Evolutionary conservation across 208 protist genomes (phyloP).

Genomic region (Blastocrithidia nonstop): DNA sequence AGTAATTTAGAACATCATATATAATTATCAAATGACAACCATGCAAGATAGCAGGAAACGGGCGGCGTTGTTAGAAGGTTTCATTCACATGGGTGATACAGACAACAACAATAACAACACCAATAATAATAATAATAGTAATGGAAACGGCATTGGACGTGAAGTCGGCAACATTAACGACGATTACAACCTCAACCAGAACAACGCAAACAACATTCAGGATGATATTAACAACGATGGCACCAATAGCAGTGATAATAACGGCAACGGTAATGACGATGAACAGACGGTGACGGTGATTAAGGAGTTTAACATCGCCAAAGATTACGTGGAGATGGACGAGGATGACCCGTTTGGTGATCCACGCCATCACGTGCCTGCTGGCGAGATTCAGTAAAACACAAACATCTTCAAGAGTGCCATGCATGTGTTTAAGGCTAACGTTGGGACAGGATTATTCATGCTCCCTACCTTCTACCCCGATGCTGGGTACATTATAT

Average conservation of each 20-base stretch:
- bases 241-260: conserved; percentile 7
- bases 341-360: conserved; percentile 5
- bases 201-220: conserved; percentile 11
- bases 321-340: conserved; percentile 21
- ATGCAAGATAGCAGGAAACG: neutral
- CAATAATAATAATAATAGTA: conserved; percentile 17
- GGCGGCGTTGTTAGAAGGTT: neutral
- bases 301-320: conserved; percentile 2
- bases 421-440: conserved; percentile 82
- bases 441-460: conserved; percentile 74
- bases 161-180: neutral
- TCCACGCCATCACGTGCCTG: neutral
- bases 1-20: too few species aligned
- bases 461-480: conserved; percentile 64
- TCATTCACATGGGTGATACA: conserved; percentile 5
- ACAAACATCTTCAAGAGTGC: conserved; percentile 49
- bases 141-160: conserved; percentile 17
- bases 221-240: conserved; percentile 22
- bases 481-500: conserved; percentile 46
- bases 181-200: too few species aligned
- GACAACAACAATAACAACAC: conserved; percentile 11
- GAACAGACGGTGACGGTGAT: neutral
- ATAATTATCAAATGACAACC: neutral
- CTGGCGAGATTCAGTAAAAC: conserved; percentile 31
- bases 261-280: neutral